Evolutionary conservation across 768 basidiomycete species (phyloP).

Genomic region (Scleroderma citrinum): DNA sequence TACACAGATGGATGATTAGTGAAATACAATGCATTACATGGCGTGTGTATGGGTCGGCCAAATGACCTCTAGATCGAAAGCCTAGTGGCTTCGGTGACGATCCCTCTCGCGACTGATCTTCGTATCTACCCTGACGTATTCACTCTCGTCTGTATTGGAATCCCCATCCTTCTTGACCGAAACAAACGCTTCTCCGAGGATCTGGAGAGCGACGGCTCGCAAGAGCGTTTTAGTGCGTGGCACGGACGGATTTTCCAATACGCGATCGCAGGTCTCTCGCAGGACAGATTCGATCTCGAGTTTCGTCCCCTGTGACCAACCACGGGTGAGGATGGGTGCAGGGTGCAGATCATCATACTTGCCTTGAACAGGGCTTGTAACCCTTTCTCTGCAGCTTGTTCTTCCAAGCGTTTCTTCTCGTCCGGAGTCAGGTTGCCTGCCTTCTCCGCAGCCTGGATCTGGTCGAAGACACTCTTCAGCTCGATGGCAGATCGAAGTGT

Average conservation of each 20-base stretch:
- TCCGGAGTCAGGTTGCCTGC: conserved; percentile 74
- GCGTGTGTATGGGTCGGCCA: background rate
- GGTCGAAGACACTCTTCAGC: conserved; percentile 85
- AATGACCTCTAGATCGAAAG: background rate
- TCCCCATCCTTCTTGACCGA: conserved; percentile 59
- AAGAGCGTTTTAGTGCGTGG: conserved; percentile 54
- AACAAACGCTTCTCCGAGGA: conserved; percentile 77
- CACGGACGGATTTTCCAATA: conserved; percentile 55
- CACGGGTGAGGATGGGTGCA: background rate
- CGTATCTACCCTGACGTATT: conserved; percentile 80
- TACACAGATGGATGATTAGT: background rate
- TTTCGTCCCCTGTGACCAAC: conserved; percentile 63
- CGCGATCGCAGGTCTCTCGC: conserved; percentile 81
- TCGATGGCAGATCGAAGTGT: conserved; percentile 84
- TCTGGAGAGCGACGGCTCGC: conserved; percentile 76
- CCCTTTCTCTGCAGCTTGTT: conserved; percentile 91
- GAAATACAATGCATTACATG: background rate
- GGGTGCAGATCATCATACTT: background rate
- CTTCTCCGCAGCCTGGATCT: conserved; percentile 86
- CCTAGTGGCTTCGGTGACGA: conserved; percentile 20
- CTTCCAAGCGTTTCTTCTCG: conserved; percentile 78
- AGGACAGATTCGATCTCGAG: conserved; percentile 87
- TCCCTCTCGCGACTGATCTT: conserved; percentile 52
- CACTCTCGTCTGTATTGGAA: conserved; percentile 50
- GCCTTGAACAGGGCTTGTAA: conserved; percentile 89